phyloP scores from a whole-genome alignment of 495 filamentous ascomycete genomes.

The Hypoxylon rickii region DNA sequence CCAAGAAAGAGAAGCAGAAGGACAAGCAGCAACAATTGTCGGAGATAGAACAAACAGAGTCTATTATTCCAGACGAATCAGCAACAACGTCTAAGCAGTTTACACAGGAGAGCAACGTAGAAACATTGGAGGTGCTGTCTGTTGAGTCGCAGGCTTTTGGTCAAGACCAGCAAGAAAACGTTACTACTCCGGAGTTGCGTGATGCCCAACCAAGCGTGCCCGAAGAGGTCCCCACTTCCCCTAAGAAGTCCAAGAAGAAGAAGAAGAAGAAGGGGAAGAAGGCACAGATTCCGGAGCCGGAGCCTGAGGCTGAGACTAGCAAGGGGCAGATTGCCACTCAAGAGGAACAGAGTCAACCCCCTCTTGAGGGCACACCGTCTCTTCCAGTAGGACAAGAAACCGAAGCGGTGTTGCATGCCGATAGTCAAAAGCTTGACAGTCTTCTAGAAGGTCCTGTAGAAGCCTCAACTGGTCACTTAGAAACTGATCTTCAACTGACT shows the following conservation, averaged over 20 bases:
- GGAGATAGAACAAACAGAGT: slow-evolving; percentile 13
- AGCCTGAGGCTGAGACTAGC: slow-evolving; percentile 1
- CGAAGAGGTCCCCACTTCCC: slow-evolving; percentile 13
- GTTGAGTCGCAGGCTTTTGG: slow-evolving; percentile 6
- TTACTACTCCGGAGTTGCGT: slow-evolving; percentile 1
- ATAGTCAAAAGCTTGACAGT: slow-evolving; percentile 1
- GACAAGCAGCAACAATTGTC: slow-evolving; percentile 4
- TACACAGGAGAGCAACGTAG: slow-evolving; percentile 6
- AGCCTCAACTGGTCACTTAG: not conserved
- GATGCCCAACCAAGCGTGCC: slow-evolving; percentile 4
- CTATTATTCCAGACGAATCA: slow-evolving; percentile 11
- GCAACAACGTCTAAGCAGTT: slow-evolving; percentile 2
- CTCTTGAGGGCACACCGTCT: not conserved
- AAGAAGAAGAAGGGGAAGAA: slow-evolving; percentile 30
- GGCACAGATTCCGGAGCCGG: slow-evolving; percentile 3
- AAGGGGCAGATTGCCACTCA: not conserved
- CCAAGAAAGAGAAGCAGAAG: slow-evolving; percentile 33
- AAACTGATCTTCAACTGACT: not conserved
- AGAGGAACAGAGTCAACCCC: slow-evolving; percentile 3
- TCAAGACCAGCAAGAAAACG: slow-evolving; percentile 15
- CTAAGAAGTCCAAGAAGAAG: slow-evolving; percentile 36
- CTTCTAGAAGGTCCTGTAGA: slow-evolving; percentile 3
- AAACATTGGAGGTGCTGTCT: slow-evolving; percentile 1
- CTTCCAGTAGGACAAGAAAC: not conserved
- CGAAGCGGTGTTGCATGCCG: slow-evolving; percentile 6